A percentile compares a stretch with the other conserved stretches of the same genome.
phyloP scores from a whole-genome alignment of 2,329 filamentous ascomycete species.

The Diaporthe velutina region DNA sequence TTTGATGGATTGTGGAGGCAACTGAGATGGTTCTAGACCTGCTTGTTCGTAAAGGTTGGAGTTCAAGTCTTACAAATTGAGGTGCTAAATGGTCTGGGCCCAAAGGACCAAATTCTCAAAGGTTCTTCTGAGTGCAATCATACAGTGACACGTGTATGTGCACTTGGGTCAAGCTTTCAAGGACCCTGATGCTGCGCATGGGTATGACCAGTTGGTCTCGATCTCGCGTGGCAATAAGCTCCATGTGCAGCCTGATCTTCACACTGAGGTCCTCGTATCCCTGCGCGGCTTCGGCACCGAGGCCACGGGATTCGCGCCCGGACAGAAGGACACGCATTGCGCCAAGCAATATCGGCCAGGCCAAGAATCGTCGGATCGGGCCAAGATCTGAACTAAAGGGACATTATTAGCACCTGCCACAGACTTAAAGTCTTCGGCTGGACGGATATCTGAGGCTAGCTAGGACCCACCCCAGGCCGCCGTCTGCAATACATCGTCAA shows the following conservation, averaged over 20 bases:
- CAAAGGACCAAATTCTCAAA: neutral
- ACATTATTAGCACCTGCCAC: slow-evolving; percentile 5
- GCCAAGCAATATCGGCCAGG: slow-evolving; percentile 8
- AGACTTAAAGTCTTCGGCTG: neutral
- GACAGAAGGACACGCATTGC: neutral
- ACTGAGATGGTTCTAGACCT: neutral
- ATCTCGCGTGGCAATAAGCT: neutral
- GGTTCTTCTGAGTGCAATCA: neutral
- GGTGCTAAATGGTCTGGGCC: neutral
- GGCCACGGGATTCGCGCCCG: neutral
- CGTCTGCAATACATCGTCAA: slow-evolving; percentile 19
- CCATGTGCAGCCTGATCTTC: neutral
- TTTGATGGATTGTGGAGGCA: neutral
- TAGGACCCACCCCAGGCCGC: slow-evolving; percentile 1
- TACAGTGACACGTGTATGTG: neutral
- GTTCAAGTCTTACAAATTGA: neutral
- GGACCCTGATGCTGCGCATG: neutral
- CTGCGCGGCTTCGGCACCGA: neutral
- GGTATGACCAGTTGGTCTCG: neutral
- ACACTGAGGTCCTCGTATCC: neutral
- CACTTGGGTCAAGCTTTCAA: neutral
- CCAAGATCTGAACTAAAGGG: slow-evolving; percentile 10
- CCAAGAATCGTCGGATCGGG: slow-evolving; percentile 22
- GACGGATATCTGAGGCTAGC: neutral
- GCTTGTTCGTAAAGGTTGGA: neutral